A percentile compares a stretch with the other conserved stretches of the same genome.
Conservation (phyloP, 306 rosid genomes). For the Prunus davidiana region DNA sequence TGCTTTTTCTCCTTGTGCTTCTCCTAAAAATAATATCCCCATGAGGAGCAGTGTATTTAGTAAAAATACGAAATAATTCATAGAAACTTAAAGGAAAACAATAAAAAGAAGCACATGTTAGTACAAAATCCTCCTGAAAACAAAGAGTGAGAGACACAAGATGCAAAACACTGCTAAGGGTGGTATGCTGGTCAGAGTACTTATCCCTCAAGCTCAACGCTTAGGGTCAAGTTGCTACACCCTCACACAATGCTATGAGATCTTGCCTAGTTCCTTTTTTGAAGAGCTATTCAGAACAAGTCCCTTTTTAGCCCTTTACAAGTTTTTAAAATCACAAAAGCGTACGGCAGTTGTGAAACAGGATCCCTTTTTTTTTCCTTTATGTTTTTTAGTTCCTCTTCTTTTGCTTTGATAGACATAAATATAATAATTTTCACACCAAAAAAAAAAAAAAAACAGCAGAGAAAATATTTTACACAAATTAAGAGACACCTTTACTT, state of each 20-base stretch:
- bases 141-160: neutral
- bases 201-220: neutral
- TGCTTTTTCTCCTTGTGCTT: slow-evolving; percentile 18
- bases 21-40: slow-evolving; percentile 6
- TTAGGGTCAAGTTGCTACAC: neutral
- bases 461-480: neutral
- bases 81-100: neutral
- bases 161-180: neutral
- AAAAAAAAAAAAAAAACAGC: neutral
- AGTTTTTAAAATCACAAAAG: too few species aligned
- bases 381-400: neutral
- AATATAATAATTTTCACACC: too few species aligned
- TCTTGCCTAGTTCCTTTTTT: neutral
- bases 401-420: neutral
- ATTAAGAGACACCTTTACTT: neutral
- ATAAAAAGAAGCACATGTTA: neutral
- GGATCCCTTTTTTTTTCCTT: neutral
- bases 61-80: neutral
- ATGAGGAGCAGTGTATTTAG: neutral
- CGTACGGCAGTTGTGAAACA: neutral
- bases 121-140: neutral
- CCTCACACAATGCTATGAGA: neutral
- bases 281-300: too few species aligned
- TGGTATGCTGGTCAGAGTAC: neutral
- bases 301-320: too few species aligned